Evolutionary conservation across 164 flowering plant species (phyloP), one percentile per base, ranked within the genome.

Genomic region (Chimonanthus salicifolius): DNA sequence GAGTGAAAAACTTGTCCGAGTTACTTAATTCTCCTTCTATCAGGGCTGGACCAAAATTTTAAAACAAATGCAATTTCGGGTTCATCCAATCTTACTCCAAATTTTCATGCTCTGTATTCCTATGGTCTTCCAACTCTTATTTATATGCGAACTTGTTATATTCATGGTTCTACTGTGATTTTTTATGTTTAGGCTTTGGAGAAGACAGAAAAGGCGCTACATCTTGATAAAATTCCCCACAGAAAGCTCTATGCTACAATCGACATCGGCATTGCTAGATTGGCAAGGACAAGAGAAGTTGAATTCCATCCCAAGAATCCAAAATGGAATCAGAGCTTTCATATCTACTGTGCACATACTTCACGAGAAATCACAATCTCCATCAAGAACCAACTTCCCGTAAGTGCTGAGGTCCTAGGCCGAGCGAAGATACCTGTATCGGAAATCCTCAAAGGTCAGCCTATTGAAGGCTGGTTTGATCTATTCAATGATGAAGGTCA

Each of bases 401-500:
- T 92, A 70, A 93, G 94, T 0, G 97, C 97, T 47, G 81, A 89
- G 18, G 68, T 90, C 7, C 86, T 92, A 74, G 95, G 97, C 75
- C 76, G 92, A 76, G 97, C 89, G 7, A 84, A 84, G 72, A 71
- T 92, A 9, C 91, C 97, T 6, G 87, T 90, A 67, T 71, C 81
- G 48, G 92, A 88, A 11, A 47, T 92, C 62, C 46, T 88, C 49
- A 79, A 78, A 45, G 97, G 91, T 1, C 87, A 89, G 73, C 90
- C 85, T 79, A 71, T 92, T 3, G 92, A 90, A 73, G 81, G 76
- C 67, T 89, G 94, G 97, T 79, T 89, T 63, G 88, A 83, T 58
- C 84, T 92, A 43, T 71, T 86, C 58, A 70, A 20, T 58, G 88
- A 87, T 71, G 77, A 80, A 64, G 85, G 86, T 6, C 83, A 68